Evolutionary conservation across 2,329 filamentous ascomycete species (phyloP).

Genomic region (Penicillium brevicompactum): DNA sequence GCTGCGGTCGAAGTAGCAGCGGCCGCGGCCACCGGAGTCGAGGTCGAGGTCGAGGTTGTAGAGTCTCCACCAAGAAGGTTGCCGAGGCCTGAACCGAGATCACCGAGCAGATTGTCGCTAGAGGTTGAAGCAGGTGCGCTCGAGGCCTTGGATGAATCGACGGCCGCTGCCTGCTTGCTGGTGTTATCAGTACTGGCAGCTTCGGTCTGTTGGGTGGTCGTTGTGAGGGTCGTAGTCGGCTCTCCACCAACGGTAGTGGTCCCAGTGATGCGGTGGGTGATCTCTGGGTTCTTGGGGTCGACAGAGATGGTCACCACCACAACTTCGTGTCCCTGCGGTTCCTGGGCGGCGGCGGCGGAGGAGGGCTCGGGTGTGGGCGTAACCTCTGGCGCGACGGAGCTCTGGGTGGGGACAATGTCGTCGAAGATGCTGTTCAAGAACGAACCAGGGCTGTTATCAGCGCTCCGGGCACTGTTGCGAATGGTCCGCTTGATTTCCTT

Average conservation of each 20-base stretch:
- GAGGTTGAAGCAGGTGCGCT: background rate
- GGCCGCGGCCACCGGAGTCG: background rate
- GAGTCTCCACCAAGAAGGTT: background rate
- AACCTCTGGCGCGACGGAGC: background rate
- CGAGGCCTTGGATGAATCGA: slow-evolving; percentile 5
- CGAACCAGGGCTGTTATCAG: background rate
- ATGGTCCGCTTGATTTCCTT: slow-evolving; percentile 34
- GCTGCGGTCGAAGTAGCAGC: background rate
- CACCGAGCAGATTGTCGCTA: slow-evolving; percentile 9
- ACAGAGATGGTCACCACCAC: slow-evolving; percentile 22
- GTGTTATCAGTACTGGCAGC: slow-evolving; percentile 2
- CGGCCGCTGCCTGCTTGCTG: background rate
- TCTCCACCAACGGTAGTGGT: slow-evolving; percentile 16
- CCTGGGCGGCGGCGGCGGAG: background rate
- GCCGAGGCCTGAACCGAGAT: slow-evolving; percentile 3
- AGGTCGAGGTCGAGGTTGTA: background rate
- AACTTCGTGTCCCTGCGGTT: slow-evolving; percentile 16
- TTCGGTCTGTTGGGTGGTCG: slow-evolving; percentile 6
- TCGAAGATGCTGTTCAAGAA: slow-evolving; percentile 2
- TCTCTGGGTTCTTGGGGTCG: slow-evolving; percentile 16
- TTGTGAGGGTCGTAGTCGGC: slow-evolving; percentile 9
- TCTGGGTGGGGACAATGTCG: background rate
- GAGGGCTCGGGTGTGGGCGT: slow-evolving; percentile 1
- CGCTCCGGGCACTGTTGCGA: slow-evolving; percentile 7
- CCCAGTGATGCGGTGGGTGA: slow-evolving; percentile 20